Conservation (phyloP, 805 yeast species). For the Priceomyces fermenticarens region DNA sequence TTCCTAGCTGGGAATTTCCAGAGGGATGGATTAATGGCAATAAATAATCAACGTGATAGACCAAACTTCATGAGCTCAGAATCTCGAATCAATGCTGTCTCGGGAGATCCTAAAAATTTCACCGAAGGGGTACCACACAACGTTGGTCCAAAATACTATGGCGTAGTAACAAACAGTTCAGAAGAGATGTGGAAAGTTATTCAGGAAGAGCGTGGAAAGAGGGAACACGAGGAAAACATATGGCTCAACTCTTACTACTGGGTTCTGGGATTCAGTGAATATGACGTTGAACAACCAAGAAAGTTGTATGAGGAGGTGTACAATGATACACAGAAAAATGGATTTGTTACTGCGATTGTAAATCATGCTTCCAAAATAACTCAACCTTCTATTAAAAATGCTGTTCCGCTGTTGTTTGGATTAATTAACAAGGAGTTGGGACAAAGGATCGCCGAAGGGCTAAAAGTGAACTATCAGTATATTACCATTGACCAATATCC, state of each 20-base stretch:
- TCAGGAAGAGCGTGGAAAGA: slow-evolving; percentile 25
- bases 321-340: slow-evolving; percentile 25
- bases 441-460: slow-evolving; percentile 36
- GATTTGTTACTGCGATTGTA: slow-evolving; percentile 34
- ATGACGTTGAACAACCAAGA: slow-evolving; percentile 48
- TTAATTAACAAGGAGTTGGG: slow-evolving; percentile 41
- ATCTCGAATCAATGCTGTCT: slow-evolving; percentile 26
- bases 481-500: slow-evolving; percentile 32
- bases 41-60: slow-evolving; percentile 36
- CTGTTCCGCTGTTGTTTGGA: slow-evolving; percentile 42
- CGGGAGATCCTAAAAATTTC: slow-evolving; percentile 16
- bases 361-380: slow-evolving; percentile 36
- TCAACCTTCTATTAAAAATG: slow-evolving; percentile 27
- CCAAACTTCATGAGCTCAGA: slow-evolving; percentile 52
- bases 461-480: slow-evolving; percentile 34
- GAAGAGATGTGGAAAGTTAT: slow-evolving; percentile 21
- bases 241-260: slow-evolving; percentile 35
- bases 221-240: slow-evolving; percentile 34
- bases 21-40: slow-evolving; percentile 18
- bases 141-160: slow-evolving; percentile 24
- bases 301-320: slow-evolving; percentile 39
- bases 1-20: slow-evolving; percentile 25
- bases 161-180: slow-evolving; percentile 26
- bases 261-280: slow-evolving; percentile 40
- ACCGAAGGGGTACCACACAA: slow-evolving; percentile 18